Conservation (phyloP, 2,329 filamentous ascomycete species). For the Furcasterigmium furcatum region DNA sequence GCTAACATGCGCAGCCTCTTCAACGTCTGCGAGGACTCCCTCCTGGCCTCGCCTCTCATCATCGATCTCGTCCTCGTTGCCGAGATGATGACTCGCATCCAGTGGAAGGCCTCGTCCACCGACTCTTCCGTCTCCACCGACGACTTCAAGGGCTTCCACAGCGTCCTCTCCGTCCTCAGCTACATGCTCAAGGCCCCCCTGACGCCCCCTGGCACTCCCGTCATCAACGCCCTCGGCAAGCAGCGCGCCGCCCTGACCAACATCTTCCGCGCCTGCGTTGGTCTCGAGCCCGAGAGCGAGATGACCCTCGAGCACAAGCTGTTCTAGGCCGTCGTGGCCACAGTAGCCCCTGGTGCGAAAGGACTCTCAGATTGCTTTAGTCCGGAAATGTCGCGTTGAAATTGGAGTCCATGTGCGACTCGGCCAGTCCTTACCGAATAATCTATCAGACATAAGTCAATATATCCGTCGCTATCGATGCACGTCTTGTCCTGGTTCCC, state of each 20-base stretch:
- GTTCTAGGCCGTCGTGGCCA: conserved; percentile 53
- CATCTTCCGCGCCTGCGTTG: conserved; percentile 97
- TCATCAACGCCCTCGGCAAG: conserved; percentile 93
- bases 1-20: conserved; percentile 53
- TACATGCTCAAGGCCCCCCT: conserved; percentile 98
- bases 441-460: not conserved
- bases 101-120: conserved; percentile 69
- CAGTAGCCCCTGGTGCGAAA: not conserved
- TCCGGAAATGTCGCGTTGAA: not conserved
- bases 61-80: conserved; percentile 91
- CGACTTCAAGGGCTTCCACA: conserved; percentile 93
- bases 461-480: not conserved
- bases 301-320: conserved; percentile 99
- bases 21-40: conserved; percentile 98
- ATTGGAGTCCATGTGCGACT: not conserved
- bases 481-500: no score
- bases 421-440: not conserved
- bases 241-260: conserved; percentile 93
- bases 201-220: conserved; percentile 90
- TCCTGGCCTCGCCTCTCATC: conserved; percentile 92
- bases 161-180: conserved; percentile 92
- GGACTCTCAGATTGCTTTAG: not conserved
- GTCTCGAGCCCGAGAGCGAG: conserved; percentile 94
- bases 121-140: conserved; percentile 45
- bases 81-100: conserved; percentile 98